Base-by-base conservation (phyloP, 805 yeast genomes). In the Scheffersomyces lignosus region DNA sequence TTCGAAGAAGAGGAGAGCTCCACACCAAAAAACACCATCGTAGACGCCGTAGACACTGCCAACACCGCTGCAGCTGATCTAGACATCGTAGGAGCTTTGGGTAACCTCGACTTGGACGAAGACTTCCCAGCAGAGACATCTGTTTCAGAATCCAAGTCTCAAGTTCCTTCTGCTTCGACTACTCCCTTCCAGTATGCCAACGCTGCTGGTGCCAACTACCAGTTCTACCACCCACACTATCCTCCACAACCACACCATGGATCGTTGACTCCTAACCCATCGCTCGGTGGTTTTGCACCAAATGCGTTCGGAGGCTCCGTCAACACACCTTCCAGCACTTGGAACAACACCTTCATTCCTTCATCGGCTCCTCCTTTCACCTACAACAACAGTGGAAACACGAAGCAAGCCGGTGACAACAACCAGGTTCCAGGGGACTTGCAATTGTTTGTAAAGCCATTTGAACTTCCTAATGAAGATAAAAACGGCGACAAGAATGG, bases 81-180 rank as follows among this genome's bases (percentile, higher is more conserved):
- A 49, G 78, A 74, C 42, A 64, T 75, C 29, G 75, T 70, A 18
- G 74, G 75, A 12, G 78, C 78, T 15, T 54, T 75, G 28, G 70
- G 68, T 31, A 67, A 69, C 27, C 58, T 75, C 31, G 66, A 72
- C 49, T 58, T 75, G 37, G 77, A 65, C 34, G 71, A 60, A n/a
- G 69, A 71, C 23, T 47, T 16, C 4, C 29, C 29, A 6, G 32
- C 31, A 5, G 16, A 26, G 10, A 20, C 20, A 13, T 15, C 25
- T 5, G 15, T 29, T 15, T 35, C 42, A 13, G 41, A 31, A 33
- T 22, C 29, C 24, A 25, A 25, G n/a, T 20, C 14, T 23, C 25
- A 23, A 5, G 38, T 13, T 15, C 27, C 39, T 5, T 17, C 34
- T 18, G 22, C 26, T 15, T 16, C 39, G 15, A 27, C 37, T 17